Evolutionary conservation across 805 yeast genomes (phyloP), one percentile per base, ranked within the genome.

Genomic region (Lipomyces sp.): DNA sequence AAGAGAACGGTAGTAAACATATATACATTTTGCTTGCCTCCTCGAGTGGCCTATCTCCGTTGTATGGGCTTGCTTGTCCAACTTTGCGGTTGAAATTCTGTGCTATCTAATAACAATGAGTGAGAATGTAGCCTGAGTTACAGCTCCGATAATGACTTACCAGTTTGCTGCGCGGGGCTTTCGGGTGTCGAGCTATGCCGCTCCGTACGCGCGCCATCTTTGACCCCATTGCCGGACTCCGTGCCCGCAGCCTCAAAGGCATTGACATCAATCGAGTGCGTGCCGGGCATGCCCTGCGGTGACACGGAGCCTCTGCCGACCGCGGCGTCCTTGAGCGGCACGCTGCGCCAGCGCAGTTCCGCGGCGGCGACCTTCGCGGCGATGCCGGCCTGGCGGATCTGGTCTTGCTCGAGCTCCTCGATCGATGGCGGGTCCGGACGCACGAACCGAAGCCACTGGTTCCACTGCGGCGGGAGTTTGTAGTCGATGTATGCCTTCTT

Each of bases 371-470:
- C 80, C 57, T 80, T 68, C 8, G 73, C 58, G 62, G 79, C 77
- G 56, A 86, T 71, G 14, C 70, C 70, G 36, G 71, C 71, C 43
- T 80, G 79, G 33, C 95, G 72, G 28, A 70, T 61, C 59, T 79
- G 72, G 59, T 86, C 95, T 2, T 68, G 69, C 1, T 75, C 57
- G 35, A 86, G 73, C 54, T 86, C 95, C 34, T 74, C 70, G 19
- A 86, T 60, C 0, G 81, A 72, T 0, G 95, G 95, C 5, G 82
- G 74, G 2, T 67, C 63, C 1, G 71, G 67, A 43, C 93, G 72
- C 1, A 86, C 80, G 59, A 78, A 72, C 46, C 91, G 68, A 19
- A 87, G 73, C 95, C 95, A 86, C 64, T 83, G 90, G 34, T 78
- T 71, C 95, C 95, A 86, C 61, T 81, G 87, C 14, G 88, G 79